phyloP scores from a whole-genome alignment of 345 rosid species.

The Draba incana region DNA sequence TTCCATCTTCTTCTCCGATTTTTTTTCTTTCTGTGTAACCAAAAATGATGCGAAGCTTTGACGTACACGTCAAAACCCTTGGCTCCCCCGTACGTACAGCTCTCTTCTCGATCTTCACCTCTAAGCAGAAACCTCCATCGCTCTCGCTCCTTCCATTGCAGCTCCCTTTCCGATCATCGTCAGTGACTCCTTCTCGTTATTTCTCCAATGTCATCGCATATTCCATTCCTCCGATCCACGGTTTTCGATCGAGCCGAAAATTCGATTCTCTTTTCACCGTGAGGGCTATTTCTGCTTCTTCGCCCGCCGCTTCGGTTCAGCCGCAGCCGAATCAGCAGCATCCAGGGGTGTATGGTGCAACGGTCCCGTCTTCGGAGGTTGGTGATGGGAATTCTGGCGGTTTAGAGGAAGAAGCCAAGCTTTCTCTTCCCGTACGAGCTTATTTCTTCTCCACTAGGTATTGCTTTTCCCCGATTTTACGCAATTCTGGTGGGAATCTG shows the following conservation, averaged over 20 bases:
- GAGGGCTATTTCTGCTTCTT: conserved; percentile 47
- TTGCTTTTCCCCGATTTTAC: neutral
- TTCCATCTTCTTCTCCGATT: neutral
- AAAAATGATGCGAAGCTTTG: conserved; percentile 35
- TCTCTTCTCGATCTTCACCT: conserved; percentile 33
- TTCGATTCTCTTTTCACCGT: conserved; percentile 21
- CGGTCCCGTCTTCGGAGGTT: conserved; percentile 49
- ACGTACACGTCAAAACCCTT: conserved; percentile 35
- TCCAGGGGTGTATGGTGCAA: conserved; percentile 46
- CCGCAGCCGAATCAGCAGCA: conserved; percentile 12
- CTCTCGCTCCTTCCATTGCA: conserved; percentile 19
- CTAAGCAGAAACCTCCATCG: conserved; percentile 32
- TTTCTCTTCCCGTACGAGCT: conserved; percentile 84
- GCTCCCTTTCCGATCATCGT: conserved; percentile 21
- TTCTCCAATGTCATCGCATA: conserved; percentile 28
- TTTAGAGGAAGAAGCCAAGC: conserved; percentile 51
- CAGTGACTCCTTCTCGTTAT: conserved; percentile 17
- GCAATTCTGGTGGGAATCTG: neutral
- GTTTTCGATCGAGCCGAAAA: neutral
- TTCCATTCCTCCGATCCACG: conserved; percentile 25
- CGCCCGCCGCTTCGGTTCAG: conserved; percentile 41
- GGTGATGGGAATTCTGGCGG: conserved; percentile 36
- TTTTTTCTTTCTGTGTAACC: neutral
- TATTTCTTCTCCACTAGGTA: conserved; percentile 90
- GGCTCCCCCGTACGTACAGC: conserved; percentile 29